phyloP scores from a whole-genome alignment of 2,329 filamentous ascomycete genomes.

The Tolypocladium amazonense region DNA sequence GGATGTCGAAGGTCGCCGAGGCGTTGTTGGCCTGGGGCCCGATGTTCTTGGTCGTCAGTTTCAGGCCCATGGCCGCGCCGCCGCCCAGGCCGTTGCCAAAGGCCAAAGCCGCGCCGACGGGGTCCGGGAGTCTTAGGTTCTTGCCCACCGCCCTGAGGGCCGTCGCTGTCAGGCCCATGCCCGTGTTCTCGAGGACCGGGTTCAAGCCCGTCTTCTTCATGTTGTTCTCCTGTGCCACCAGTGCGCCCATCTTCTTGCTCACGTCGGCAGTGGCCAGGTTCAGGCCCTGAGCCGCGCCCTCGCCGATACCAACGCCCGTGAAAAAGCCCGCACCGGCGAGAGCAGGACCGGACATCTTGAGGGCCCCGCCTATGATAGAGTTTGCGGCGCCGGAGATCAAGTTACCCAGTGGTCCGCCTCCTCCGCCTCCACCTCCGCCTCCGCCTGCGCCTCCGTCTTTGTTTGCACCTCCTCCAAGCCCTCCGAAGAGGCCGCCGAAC shows the following conservation, averaged over 20 bases:
- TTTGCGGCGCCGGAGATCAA: conserved; percentile 2
- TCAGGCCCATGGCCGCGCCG: conserved; percentile 12
- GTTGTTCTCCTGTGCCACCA: conserved; percentile 15
- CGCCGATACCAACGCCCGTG: conserved; percentile 13
- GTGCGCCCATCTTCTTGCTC: conserved; percentile 6
- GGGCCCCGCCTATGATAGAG: neutral
- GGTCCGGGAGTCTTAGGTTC: conserved; percentile 6
- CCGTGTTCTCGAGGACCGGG: conserved; percentile 16
- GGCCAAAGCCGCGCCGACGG: conserved; percentile 7
- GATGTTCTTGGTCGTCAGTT: conserved; percentile 6
- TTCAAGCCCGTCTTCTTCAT: conserved; percentile 18
- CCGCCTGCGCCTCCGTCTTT: neutral
- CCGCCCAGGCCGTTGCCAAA: conserved; percentile 13
- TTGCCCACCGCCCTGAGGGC: conserved; percentile 13
- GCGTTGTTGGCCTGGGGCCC: conserved; percentile 11
- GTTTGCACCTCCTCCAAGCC: neutral
- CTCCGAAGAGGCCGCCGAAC: neutral
- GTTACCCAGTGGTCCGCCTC: neutral
- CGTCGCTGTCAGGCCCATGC: conserved; percentile 16
- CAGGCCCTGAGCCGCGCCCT: conserved; percentile 13
- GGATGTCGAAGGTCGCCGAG: neutral
- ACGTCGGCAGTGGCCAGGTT: conserved; percentile 7
- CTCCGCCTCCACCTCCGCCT: neutral
- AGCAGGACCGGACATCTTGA: conserved; percentile 1
- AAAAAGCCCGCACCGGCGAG: conserved; percentile 10